These are phyloP conservation scores for Dysphania ambrosioides DNA, from an alignment of 148 eudicot species.

Conservation along the genomic window DNA sequence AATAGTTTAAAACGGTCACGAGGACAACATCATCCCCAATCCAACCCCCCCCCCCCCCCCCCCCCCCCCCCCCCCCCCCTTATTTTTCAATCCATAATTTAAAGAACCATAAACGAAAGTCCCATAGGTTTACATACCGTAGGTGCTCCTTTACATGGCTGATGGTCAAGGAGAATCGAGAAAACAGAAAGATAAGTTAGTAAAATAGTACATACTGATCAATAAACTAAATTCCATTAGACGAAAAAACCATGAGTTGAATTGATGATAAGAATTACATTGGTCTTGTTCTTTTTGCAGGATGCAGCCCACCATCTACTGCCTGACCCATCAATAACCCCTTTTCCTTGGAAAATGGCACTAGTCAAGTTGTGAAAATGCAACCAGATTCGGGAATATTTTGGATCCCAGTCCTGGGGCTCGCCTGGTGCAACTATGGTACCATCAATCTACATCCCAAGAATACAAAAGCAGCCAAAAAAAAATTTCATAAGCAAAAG, in stretches of 20 bases:
- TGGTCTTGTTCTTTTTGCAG: conserved; percentile 89
- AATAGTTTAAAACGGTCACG: background rate
- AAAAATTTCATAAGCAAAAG: background rate
- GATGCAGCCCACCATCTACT: conserved; percentile 99
- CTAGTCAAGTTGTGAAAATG: conserved; percentile 62
- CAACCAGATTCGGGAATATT: conserved; percentile 62
- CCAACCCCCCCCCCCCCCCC: too few species aligned
- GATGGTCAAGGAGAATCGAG: conserved; percentile 23
- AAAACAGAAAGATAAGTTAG: conserved; percentile 29
- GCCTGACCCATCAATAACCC: conserved; percentile 96
- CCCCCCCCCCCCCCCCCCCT: too few species aligned
- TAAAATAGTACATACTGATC: conserved; percentile 14
- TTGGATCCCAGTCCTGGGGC: conserved; percentile 76
- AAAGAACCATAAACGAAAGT: too few species aligned
- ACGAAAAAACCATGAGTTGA: background rate
- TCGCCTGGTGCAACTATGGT: conserved; percentile 87
- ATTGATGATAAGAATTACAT: conserved; percentile 42
- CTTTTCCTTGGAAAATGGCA: conserved; percentile 73
- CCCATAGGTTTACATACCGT: conserved; percentile 63
- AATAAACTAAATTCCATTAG: background rate
- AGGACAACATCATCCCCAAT: background rate
- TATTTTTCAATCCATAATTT: too few species aligned
- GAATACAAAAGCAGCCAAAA: background rate
- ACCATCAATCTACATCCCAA: conserved; percentile 68
- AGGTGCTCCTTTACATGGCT: conserved; percentile 96